Conservation (phyloP, 2,329 filamentous ascomycete species). For the Pseudodiploospora longispora region DNA sequence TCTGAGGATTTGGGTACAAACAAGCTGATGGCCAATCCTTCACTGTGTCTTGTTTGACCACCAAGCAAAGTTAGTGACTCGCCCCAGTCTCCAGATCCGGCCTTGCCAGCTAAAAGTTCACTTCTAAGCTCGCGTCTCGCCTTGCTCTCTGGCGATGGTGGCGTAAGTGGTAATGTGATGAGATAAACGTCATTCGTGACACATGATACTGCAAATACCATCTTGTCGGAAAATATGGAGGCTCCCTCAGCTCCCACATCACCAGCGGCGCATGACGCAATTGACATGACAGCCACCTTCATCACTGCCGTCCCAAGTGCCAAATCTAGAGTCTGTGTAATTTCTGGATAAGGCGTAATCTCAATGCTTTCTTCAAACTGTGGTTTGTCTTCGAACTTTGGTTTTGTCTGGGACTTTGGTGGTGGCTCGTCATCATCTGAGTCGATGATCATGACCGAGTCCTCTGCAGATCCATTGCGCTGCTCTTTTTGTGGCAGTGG, state of each 20-base stretch:
- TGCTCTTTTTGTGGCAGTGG: constrained; percentile 27
- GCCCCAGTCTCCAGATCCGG: constrained; percentile 56
- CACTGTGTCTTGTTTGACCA: constrained; percentile 44
- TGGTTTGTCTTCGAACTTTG: constrained; percentile 43
- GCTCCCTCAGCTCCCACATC: constrained; percentile 39
- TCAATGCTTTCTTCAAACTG: constrained; percentile 48
- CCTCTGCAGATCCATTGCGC: constrained; percentile 43
- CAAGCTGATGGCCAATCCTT: constrained; percentile 48
- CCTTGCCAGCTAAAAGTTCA: constrained; percentile 43
- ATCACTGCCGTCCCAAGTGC: constrained; percentile 47
- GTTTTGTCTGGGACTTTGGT: constrained; percentile 22
- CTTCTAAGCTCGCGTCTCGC: constrained; percentile 43
- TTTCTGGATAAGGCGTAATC: constrained; percentile 43
- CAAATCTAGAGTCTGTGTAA: constrained; percentile 55
- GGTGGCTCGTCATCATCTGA: constrained; percentile 49
- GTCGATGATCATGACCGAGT: constrained; percentile 55
- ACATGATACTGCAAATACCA: constrained; percentile 54
- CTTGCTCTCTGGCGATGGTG: constrained; percentile 54
- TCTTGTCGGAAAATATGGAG: constrained; percentile 45
- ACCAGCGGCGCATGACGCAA: constrained; percentile 39
- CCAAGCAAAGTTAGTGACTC: constrained; percentile 47
- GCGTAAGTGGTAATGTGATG: constrained; percentile 51
- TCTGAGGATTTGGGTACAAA: constrained; percentile 35
- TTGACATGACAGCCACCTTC: constrained; percentile 48
- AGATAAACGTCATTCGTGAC: constrained; percentile 49